Evolutionary conservation across 2,329 filamentous ascomycete genomes (phyloP).

Genomic region (Diaporthe batatas): DNA sequence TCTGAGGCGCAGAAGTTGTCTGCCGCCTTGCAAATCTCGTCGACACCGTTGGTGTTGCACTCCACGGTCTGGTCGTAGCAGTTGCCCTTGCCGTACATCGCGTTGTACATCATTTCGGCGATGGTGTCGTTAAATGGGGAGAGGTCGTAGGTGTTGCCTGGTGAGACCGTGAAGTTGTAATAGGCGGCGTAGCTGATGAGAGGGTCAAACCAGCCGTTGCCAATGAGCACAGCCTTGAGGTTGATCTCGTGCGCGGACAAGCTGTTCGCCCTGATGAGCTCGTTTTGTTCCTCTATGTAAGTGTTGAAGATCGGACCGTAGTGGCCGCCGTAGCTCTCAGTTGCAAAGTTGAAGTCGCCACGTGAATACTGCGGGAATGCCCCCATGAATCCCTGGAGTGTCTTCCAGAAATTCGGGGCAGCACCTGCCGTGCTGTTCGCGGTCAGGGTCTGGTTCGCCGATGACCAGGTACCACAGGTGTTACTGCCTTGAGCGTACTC

Average conservation of each 20-base stretch:
- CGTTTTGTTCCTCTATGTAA: constrained; percentile 62
- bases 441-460: constrained; percentile 65
- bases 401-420: constrained; percentile 72
- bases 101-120: constrained; percentile 67
- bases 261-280: constrained; percentile 48
- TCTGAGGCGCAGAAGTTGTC: constrained; percentile 68
- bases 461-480: constrained; percentile 68
- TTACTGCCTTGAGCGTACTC: constrained; percentile 58
- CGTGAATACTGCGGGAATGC: constrained; percentile 66
- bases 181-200: constrained; percentile 68
- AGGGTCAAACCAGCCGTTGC: constrained; percentile 71
- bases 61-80: constrained; percentile 69
- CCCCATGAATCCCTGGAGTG: constrained; percentile 73
- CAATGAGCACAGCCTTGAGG: constrained; percentile 65
- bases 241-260: constrained; percentile 59
- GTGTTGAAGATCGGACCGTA: constrained; percentile 68
- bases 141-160: constrained; percentile 70
- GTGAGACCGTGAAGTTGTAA: constrained; percentile 69
- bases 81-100: constrained; percentile 71
- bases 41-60: constrained; percentile 65
- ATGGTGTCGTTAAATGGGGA: constrained; percentile 63
- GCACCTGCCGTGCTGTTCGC: constrained; percentile 65
- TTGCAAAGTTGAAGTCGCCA: constrained; percentile 66
- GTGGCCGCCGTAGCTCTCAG: constrained; percentile 70
- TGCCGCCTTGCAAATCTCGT: constrained; percentile 65